A percentile compares a stretch with the other conserved stretches of the same genome.
Conservation (phyloP, 1,284 basidiomycete genomes). For the Leccinum pachyderme region DNA sequence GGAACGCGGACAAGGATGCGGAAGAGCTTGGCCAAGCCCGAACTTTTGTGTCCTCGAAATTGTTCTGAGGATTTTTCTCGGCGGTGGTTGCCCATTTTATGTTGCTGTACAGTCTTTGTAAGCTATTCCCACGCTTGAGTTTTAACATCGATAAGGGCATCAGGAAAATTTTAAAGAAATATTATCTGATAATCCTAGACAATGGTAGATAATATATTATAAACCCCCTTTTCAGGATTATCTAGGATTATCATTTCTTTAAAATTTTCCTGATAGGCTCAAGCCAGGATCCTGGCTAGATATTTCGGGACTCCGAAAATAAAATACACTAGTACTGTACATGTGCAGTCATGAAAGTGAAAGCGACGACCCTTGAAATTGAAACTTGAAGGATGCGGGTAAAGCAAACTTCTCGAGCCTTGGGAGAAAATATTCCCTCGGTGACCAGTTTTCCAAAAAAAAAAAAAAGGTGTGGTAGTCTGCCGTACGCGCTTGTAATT, state of each 20-base stretch:
- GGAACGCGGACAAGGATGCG: slow-evolving; percentile 87
- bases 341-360: not conserved
- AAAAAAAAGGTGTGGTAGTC: not conserved
- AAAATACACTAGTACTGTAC: not conserved
- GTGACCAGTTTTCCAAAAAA: not conserved
- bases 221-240: too few species aligned
- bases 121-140: slow-evolving; percentile 24
- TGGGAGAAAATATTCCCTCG: not conserved
- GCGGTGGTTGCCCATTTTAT: slow-evolving; percentile 6
- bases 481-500: not conserved
- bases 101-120: slow-evolving; percentile 17
- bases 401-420: not conserved
- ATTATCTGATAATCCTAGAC: too few species aligned
- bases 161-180: too few species aligned
- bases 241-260: too few species aligned
- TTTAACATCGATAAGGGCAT: not conserved
- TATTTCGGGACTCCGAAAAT: not conserved
- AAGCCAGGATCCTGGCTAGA: not conserved
- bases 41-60: slow-evolving; percentile 83
- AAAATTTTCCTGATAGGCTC: too few species aligned
- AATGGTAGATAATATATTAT: too few species aligned
- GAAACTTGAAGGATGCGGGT: not conserved
- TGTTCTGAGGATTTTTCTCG: slow-evolving; percentile 42
- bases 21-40: slow-evolving; percentile 74
- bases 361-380: not conserved